These are phyloP conservation scores for Exophiala sp. DNA, from an alignment of 2,329 filamentous ascomycete genomes.

Conservation along the genomic window DNA sequence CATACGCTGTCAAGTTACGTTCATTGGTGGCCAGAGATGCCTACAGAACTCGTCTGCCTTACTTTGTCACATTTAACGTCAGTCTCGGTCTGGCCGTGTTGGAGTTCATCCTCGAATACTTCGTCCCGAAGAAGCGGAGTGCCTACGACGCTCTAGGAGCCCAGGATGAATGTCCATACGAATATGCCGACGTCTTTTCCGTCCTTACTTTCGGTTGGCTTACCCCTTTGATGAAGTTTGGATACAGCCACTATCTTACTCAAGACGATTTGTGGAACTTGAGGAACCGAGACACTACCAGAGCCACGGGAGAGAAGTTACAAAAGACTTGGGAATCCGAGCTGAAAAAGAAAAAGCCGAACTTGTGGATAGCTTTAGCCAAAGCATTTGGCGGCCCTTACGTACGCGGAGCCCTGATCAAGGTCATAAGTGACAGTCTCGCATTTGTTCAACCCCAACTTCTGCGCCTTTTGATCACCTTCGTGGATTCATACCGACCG, in stretches of 20 bases:
- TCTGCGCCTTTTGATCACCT: slow-evolving; percentile 73
- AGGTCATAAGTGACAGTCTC: slow-evolving; percentile 76
- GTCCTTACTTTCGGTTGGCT: slow-evolving; percentile 95
- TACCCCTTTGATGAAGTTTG: slow-evolving; percentile 94
- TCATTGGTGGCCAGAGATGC: slow-evolving; percentile 74
- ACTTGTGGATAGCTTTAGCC: slow-evolving; percentile 79
- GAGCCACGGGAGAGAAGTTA: slow-evolving; percentile 63
- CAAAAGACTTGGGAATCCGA: slow-evolving; percentile 71
- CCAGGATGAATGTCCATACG: slow-evolving; percentile 64
- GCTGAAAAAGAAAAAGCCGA: slow-evolving; percentile 67
- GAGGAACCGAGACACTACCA: slow-evolving; percentile 71
- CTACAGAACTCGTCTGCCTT: slow-evolving; percentile 60
- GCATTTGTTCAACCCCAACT: slow-evolving; percentile 90
- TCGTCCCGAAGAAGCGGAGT: slow-evolving; percentile 72
- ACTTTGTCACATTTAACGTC: slow-evolving; percentile 70
- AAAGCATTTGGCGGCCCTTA: slow-evolving; percentile 82
- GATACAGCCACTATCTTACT: slow-evolving; percentile 84
- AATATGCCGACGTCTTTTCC: slow-evolving; percentile 92
- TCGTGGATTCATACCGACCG: slow-evolving; percentile 67
- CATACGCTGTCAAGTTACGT: slow-evolving; percentile 73
- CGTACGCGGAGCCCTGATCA: slow-evolving; percentile 73
- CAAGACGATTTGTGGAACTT: slow-evolving; percentile 96
- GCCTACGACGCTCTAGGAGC: slow-evolving; percentile 63
- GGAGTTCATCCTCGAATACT: slow-evolving; percentile 76
- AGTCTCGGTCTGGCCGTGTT: slow-evolving; percentile 63